Conservation (phyloP, 371 early-diverging fungal genomes). For the Capillidium rhysosporum region DNA sequence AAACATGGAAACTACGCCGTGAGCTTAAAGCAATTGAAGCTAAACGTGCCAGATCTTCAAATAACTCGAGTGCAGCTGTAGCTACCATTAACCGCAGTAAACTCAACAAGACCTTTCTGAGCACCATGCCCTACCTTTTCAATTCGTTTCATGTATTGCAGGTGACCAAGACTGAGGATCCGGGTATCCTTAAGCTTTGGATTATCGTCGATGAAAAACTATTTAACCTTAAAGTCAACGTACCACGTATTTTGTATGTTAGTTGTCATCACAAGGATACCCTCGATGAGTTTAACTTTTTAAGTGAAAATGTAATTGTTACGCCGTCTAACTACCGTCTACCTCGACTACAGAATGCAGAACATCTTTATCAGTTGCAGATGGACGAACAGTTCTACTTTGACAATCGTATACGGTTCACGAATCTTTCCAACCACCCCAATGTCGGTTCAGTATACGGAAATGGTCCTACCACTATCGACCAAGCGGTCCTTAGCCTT, state of each 20-base stretch:
- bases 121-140: not conserved
- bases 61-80: not conserved
- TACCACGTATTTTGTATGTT: constrained; percentile 72
- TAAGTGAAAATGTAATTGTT: constrained; percentile 7
- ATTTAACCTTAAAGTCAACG: constrained; percentile 39
- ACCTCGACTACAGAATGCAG: constrained; percentile 13
- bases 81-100: not conserved
- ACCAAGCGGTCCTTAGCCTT: constrained; percentile 57
- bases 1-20: constrained; percentile 39
- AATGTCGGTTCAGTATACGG: constrained; percentile 87
- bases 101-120: not conserved
- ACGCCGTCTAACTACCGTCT: constrained; percentile 11
- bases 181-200: constrained; percentile 77
- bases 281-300: constrained; percentile 10
- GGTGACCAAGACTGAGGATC: constrained; percentile 54
- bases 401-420: constrained; percentile 41
- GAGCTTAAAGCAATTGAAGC: constrained; percentile 10
- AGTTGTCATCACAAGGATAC: constrained; percentile 27
- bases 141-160: constrained; percentile 66
- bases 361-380: constrained; percentile 49
- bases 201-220: constrained; percentile 44
- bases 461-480: constrained; percentile 53
- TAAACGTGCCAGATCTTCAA: not conserved
- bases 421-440: constrained; percentile 64
- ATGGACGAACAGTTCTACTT: constrained; percentile 63